Conservation (phyloP, 305 asterid species). For the Ajuga reptans region DNA sequence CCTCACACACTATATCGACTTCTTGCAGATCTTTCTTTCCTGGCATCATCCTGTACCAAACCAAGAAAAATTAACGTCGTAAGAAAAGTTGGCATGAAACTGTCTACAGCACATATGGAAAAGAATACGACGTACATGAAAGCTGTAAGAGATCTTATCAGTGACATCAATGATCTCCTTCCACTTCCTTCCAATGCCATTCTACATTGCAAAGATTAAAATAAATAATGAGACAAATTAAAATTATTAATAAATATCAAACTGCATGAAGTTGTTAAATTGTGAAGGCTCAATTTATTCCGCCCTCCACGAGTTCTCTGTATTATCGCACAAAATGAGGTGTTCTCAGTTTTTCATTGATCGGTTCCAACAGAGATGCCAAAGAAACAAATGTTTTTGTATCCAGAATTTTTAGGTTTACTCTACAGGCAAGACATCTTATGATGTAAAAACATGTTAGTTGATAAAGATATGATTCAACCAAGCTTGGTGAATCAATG, state of each 20-base stretch:
- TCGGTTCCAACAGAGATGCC: not conserved
- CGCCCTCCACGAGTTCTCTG: not conserved
- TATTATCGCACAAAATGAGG: not conserved
- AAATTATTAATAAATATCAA: not conserved
- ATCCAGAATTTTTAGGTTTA: not conserved
- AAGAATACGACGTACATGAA: constrained; percentile 45
- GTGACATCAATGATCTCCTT: constrained; percentile 65
- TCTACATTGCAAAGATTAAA: constrained; percentile 38
- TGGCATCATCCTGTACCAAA: constrained; percentile 63
- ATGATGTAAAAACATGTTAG: not conserved
- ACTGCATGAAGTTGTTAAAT: not conserved
- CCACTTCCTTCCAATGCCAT: constrained; percentile 96
- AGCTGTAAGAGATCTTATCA: constrained; percentile 58
- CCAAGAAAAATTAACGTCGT: not conserved
- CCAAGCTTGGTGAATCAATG: not conserved
- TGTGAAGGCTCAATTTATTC: not conserved
- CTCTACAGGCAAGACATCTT: not conserved
- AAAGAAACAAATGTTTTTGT: not conserved
- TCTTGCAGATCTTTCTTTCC: constrained; percentile 51
- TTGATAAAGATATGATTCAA: not conserved
- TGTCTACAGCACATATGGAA: not conserved
- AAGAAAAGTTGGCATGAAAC: not conserved
- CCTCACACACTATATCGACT: constrained; percentile 50
- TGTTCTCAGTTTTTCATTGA: not conserved
- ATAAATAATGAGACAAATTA: not conserved